A percentile compares a stretch with the other conserved stretches of the same genome.
Conservation (phyloP, 176 grass and related monocot species). For the Tuctoria greenei region DNA sequence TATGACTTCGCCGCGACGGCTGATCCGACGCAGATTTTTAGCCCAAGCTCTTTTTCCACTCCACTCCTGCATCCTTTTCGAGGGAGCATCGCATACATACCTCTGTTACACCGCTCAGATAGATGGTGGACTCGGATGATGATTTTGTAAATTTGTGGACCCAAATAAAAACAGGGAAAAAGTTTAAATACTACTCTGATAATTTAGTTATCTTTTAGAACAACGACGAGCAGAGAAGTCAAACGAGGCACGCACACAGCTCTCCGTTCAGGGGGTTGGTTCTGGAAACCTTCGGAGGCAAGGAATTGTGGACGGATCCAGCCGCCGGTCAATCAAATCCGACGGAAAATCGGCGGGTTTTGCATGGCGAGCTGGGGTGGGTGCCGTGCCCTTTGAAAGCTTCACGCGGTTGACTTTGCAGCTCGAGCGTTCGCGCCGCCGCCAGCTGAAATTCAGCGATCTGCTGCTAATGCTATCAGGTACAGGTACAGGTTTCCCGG, state of each 20-base stretch:
- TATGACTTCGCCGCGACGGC: no score
- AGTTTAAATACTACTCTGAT: no score
- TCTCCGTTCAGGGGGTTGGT: neutral
- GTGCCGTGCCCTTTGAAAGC: neutral
- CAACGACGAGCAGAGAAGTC: neutral
- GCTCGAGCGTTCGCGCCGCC: neutral
- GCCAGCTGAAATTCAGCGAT: neutral
- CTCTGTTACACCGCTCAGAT: no score
- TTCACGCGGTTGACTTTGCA: slow-evolving; percentile 7
- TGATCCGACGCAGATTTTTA: no score
- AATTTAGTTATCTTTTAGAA: neutral
- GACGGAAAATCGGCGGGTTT: neutral
- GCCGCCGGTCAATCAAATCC: slow-evolving; percentile 2
- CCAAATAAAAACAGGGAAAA: no score
- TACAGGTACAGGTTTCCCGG: neutral
- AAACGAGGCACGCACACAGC: neutral
- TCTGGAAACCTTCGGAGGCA: slow-evolving; percentile 27
- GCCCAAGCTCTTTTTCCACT: no score
- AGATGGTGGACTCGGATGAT: no score
- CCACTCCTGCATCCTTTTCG: no score
- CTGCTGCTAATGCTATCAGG: no score
- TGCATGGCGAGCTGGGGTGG: neutral
- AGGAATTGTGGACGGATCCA: neutral
- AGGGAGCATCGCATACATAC: no score
- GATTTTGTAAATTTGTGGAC: no score